Evolutionary conservation across 2,329 filamentous ascomycete species (phyloP).

Genomic region (Pyrenophora seminiperda): DNA sequence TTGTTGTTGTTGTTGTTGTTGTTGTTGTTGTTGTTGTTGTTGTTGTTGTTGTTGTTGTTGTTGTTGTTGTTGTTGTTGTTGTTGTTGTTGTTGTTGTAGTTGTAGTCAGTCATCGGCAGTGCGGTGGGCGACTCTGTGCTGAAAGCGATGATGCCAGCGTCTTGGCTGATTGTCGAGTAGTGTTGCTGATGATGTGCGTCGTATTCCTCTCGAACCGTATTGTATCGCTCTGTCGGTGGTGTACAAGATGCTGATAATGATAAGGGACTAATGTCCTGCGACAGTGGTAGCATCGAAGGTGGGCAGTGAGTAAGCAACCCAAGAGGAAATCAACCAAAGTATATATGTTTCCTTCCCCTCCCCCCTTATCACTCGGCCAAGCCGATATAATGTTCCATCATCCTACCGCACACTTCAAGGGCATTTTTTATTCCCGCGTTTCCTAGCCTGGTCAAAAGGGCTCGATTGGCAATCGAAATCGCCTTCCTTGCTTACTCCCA

Average conservation of each 20-base stretch:
- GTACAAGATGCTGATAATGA: constrained; percentile 1
- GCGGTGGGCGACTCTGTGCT: constrained; percentile 8
- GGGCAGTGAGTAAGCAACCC: constrained; percentile 11
- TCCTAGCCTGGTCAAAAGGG: constrained; percentile 15
- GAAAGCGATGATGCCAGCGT: constrained; percentile 9
- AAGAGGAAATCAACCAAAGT: constrained; percentile 5
- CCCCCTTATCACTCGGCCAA: constrained; percentile 15
- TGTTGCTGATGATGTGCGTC: neutral
- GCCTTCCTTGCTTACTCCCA: no score
- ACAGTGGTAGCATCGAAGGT: constrained; percentile 3
- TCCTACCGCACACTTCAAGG: constrained; percentile 14
- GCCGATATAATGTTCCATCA: constrained; percentile 4
- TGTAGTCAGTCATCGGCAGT: constrained; percentile 40
- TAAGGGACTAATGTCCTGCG: constrained; percentile 2
- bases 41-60: no score
- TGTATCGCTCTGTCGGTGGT: neutral
- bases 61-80: no score
- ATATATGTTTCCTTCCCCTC: constrained; percentile 24
- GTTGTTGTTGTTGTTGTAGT: constrained; percentile 26
- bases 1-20: neutral
- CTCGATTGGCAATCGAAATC: no score
- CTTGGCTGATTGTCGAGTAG: constrained; percentile 4
- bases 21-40: neutral
- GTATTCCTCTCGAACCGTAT: neutral
- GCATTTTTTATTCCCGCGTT: constrained; percentile 19